A percentile compares a stretch with the other conserved stretches of the same genome.
Evolutionary conservation across 2,329 filamentous ascomycete genomes (phyloP).

Genomic region (Neonectria hederae): DNA sequence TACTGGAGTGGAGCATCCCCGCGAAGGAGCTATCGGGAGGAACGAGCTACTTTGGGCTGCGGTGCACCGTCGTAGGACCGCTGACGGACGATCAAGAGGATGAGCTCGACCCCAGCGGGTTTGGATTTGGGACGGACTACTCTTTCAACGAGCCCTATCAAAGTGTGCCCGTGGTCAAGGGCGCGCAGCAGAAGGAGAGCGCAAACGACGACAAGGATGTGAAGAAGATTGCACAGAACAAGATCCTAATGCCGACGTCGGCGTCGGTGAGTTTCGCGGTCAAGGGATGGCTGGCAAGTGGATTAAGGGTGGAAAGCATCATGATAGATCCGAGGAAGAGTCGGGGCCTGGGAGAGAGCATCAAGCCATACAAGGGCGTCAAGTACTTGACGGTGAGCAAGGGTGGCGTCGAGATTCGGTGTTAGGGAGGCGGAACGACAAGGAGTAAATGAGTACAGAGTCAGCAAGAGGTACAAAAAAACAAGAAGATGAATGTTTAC

Average conservation of each 20-base stretch:
- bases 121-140: conserved; percentile 62
- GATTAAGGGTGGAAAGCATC: conserved; percentile 74
- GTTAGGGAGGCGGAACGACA: conserved; percentile 47
- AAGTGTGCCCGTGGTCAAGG: conserved; percentile 49
- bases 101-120: conserved; percentile 60
- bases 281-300: conserved; percentile 75
- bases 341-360: conserved; percentile 82
- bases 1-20: conserved; percentile 85
- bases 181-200: conserved; percentile 43
- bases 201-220: conserved; percentile 59
- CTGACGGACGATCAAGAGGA: conserved; percentile 60
- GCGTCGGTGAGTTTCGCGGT: conserved; percentile 77
- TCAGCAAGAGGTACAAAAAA: conserved; percentile 12
- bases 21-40: conserved; percentile 78
- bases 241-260: conserved; percentile 82
- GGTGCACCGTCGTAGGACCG: conserved; percentile 80
- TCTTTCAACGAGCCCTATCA: conserved; percentile 68
- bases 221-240: conserved; percentile 72
- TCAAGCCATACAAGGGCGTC: conserved; percentile 97
- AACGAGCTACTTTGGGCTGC: conserved; percentile 75
- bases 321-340: conserved; percentile 80
- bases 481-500: neutral
- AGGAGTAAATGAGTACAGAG: neutral
- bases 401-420: conserved; percentile 71
- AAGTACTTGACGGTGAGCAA: conserved; percentile 89